Evolutionary conservation across 108 stramenopile genomes (phyloP).

Genomic region (Chaetoceros tenuissimus): DNA sequence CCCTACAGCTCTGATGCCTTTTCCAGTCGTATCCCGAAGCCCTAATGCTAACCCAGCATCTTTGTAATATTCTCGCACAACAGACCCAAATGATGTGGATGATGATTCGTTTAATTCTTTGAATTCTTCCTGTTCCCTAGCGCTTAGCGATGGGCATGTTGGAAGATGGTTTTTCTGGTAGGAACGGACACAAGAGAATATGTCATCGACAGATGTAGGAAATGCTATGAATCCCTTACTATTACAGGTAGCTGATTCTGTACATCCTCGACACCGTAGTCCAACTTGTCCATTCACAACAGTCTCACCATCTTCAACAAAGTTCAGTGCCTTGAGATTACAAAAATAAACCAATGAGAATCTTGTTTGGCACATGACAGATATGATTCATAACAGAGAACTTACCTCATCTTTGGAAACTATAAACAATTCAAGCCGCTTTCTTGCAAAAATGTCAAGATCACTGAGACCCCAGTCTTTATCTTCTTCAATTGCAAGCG

Average conservation of each 20-base stretch:
- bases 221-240: constrained; percentile 41
- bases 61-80: constrained; percentile 72
- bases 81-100: constrained; percentile 62
- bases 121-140: no score
- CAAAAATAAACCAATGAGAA: no score
- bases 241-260: constrained; percentile 28
- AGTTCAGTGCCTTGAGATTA: no score
- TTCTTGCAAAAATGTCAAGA: constrained; percentile 67
- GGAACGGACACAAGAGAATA: constrained; percentile 76
- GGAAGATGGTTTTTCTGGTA: constrained; percentile 76
- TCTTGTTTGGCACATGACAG: no score
- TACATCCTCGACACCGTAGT: constrained; percentile 76
- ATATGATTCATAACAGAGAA: constrained; percentile 45
- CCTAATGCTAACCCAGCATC: constrained; percentile 71
- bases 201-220: constrained; percentile 69
- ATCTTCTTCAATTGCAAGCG: constrained; percentile 77
- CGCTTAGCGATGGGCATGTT: constrained; percentile 47
- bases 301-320: no score
- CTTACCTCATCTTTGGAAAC: constrained; percentile 48
- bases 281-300: constrained; percentile 69
- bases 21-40: constrained; percentile 49
- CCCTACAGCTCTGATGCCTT: no score
- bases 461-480: constrained; percentile 83
- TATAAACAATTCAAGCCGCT: constrained; percentile 73
- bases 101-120: constrained; percentile 35